Percentiles rank a stretch among this genome's conserved stretches.
Evolutionary conservation across 2,329 filamentous ascomycete species (phyloP).

Genomic region (Colletotrichum limetticola): DNA sequence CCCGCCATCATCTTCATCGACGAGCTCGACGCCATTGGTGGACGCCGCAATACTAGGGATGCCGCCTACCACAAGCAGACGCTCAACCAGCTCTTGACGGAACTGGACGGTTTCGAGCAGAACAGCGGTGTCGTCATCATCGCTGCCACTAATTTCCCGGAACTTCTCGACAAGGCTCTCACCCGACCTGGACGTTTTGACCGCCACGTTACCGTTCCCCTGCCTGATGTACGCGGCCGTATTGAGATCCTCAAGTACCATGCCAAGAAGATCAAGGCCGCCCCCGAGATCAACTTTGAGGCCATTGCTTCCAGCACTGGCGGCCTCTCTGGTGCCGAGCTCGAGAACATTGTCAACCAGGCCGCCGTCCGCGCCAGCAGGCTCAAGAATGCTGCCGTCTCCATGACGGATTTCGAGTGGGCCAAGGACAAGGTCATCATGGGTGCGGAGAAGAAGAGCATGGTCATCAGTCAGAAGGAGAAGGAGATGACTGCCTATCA

Average conservation of each 20-base stretch:
- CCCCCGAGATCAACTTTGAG: constrained; percentile 82
- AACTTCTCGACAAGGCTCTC: constrained; percentile 92
- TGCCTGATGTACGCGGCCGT: constrained; percentile 93
- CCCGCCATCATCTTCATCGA: constrained; percentile 97
- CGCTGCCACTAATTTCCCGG: constrained; percentile 94
- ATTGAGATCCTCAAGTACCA: constrained; percentile 95
- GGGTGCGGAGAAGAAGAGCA: constrained; percentile 91
- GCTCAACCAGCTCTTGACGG: constrained; percentile 94
- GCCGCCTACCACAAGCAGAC: constrained; percentile 97
- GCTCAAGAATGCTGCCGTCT: constrained; percentile 79
- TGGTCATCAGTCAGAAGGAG: constrained; percentile 91
- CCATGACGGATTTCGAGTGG: constrained; percentile 89
- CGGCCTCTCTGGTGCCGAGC: constrained; percentile 92
- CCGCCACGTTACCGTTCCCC: constrained; percentile 85
- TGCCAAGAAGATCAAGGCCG: constrained; percentile 87
- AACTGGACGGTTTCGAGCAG: constrained; percentile 96
- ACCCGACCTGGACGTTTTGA: constrained; percentile 98
- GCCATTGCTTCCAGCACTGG: constrained; percentile 88
- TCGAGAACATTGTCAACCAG: constrained; percentile 97
- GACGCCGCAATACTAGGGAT: constrained; percentile 91
- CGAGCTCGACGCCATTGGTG: constrained; percentile 92
- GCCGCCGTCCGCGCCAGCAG: constrained; percentile 95
- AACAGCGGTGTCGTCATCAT: constrained; percentile 95
- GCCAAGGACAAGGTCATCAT: constrained; percentile 98
- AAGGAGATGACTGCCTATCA: constrained; percentile 97